These are phyloP conservation scores for Fusarium equiseti DNA, from an alignment of 2,329 filamentous ascomycete genomes.

Conservation along the genomic window DNA sequence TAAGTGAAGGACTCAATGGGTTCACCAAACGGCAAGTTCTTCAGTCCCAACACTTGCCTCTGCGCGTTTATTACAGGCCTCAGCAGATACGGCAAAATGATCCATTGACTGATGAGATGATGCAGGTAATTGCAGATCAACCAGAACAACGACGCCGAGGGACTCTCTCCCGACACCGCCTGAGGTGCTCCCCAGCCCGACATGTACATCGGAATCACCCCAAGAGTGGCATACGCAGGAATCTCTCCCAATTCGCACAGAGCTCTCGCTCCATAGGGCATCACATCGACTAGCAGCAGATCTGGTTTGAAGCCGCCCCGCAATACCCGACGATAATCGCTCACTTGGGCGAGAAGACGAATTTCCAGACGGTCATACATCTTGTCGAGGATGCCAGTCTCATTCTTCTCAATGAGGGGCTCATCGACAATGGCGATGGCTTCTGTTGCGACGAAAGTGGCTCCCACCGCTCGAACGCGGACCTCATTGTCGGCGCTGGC, in stretches of 20 bases:
- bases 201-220: slow-evolving; percentile 55
- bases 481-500: slow-evolving; percentile 52
- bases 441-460: slow-evolving; percentile 50
- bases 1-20: slow-evolving; percentile 51
- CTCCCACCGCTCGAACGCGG: slow-evolving; percentile 52
- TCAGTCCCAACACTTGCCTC: slow-evolving; percentile 47
- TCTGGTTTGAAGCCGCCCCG: slow-evolving; percentile 47
- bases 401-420: slow-evolving; percentile 45
- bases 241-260: slow-evolving; percentile 53
- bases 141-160: slow-evolving; percentile 46
- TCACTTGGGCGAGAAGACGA: slow-evolving; percentile 52
- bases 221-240: slow-evolving; percentile 54
- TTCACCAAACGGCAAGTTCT: slow-evolving; percentile 47
- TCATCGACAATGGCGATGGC: slow-evolving; percentile 50
- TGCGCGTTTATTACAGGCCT: slow-evolving; percentile 50
- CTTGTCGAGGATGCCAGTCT: slow-evolving; percentile 51
- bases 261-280: slow-evolving; percentile 54
- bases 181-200: slow-evolving; percentile 48
- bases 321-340: slow-evolving; percentile 52
- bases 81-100: slow-evolving; percentile 47
- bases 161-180: slow-evolving; percentile 50
- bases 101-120: slow-evolving; percentile 47
- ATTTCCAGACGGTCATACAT: slow-evolving; percentile 43
- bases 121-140: slow-evolving; percentile 46
- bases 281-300: slow-evolving; percentile 54